Evolutionary conservation across 495 filamentous ascomycete genomes (phyloP), one percentile per base, ranked within the genome.

Genomic region (Neurospora sp.): DNA sequence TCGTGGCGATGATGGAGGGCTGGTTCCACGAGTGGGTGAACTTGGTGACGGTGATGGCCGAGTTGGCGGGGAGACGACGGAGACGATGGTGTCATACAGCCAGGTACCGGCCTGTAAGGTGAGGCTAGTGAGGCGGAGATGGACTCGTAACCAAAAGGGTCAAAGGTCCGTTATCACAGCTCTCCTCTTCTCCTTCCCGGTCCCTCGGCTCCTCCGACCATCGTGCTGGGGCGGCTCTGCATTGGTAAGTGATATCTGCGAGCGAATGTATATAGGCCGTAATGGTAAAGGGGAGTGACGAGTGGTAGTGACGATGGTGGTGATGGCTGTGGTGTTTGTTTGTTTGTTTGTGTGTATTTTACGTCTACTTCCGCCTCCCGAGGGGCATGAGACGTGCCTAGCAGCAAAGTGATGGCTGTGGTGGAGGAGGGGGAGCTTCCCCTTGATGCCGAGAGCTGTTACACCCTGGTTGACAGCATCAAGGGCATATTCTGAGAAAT

Each of bases 391-490:
- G 35, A 37, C 6, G 35, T 37, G 35, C 35, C 35, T 37, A 37
- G 35, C 35, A 37, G 35, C 35, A 37, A 37, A 37, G 35, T 37
- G 35, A 37, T 37, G 35, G 35, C 35, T n/a, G 39, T 41, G 75
- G 31, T 65, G 40, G 69, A 70, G 44, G 71, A 39, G 5, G 38
- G 37, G 68, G 41, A 70, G 75, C 76, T 65, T 82, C 94, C 94
- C 94, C 90, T 99, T 99, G 85, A 99, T 98, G 76, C 96, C 96
- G 38, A 99, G 89, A 76, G 96, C 94, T 76, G 96, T 99, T 73
- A 98, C 94, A 82, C 96, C 96, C 86, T 97, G 94, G 87, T 98
- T 99, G 78, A 98, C 96, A 70, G 96, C 96, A 81, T 98, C 97
- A 76, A 99, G 87, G 75, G 96, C 96, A 93, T 99, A 99, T 86